Evolutionary conservation across 2,329 filamentous ascomycete species (phyloP), one percentile per base, ranked within the genome.

Genomic region (Colletotrichum sp.): DNA sequence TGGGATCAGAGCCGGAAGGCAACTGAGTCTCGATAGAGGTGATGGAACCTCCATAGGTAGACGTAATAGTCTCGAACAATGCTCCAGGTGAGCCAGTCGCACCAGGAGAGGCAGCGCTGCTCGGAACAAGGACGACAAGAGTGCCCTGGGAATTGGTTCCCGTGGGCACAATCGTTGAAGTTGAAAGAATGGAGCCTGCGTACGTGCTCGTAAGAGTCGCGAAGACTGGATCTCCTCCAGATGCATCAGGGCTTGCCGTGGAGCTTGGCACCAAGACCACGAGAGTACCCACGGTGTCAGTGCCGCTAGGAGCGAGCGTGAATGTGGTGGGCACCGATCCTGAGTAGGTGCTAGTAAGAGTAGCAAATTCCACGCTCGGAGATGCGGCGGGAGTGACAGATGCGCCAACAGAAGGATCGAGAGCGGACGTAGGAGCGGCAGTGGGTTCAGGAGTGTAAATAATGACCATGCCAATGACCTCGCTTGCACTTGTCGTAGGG

Each of bases 291-390:
- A 28, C 32, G 8, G 25, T 39, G 5, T 66, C 27, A 9, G 74
- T 64, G 9, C 65, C 74, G 2, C 58, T 65, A 4, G 74, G 70
- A 39, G 65, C 27, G 34, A 76, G 34, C 4, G 70, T 76, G 18
- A 66, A 74, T 10, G 70, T 76, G 22, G 64, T 60, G 5, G 65
- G 74, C 22, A 58, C 52, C 16, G 43, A 34, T 9, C 70, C 74
- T 5, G 32, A 39, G 52, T 74, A 76, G 6, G 64, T 74, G 65
- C 70, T 74, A 30, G 74, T 48, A 8, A 76, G 56, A 9, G 74
- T 76, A 22, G 66, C 71, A 18, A 61, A 65, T 2, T 39, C 32
- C 12, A 69, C 28, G 28, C 58, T 61, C 18, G 58, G 18, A 10
- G 58, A 61, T 13, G 27, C 36, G 22, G 16, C 32, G 2, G 66